These are phyloP conservation scores for Microsporum ferrugineum DNA, from an alignment of 2,329 filamentous ascomycete species.

Conservation along the genomic window DNA sequence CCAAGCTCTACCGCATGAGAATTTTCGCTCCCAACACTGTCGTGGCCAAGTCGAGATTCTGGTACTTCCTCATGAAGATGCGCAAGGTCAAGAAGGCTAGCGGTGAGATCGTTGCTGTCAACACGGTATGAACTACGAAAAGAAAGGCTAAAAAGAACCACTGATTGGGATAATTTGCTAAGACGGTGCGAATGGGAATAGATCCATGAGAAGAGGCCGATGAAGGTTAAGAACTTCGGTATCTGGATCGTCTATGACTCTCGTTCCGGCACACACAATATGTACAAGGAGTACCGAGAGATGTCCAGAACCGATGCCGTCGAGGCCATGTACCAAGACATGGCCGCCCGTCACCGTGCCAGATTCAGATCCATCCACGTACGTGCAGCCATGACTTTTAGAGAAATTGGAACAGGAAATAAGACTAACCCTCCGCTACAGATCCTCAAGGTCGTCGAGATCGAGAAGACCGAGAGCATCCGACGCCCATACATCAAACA, in stretches of 20 bases:
- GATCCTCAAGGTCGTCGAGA: constrained; percentile 97
- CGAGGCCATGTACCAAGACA: constrained; percentile 96
- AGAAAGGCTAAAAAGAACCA: constrained; percentile 2
- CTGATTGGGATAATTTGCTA: constrained; percentile 8
- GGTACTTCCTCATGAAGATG: constrained; percentile 99
- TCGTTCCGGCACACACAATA: constrained; percentile 99
- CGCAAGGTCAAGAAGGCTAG: constrained; percentile 99
- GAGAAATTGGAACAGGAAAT: not conserved
- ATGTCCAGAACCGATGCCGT: constrained; percentile 92
- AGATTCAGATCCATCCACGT: constrained; percentile 98
- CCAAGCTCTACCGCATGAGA: constrained; percentile 99
- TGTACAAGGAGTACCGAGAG: constrained; percentile 99
- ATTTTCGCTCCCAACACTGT: constrained; percentile 98
- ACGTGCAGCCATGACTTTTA: constrained; percentile 37
- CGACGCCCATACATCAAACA: constrained; percentile 99
- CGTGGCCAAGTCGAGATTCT: constrained; percentile 99
- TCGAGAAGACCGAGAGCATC: constrained; percentile 88
- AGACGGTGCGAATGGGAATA: constrained; percentile 27
- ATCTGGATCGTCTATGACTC: constrained; percentile 99
- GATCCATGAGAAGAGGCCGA: constrained; percentile 98
- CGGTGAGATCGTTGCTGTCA: constrained; percentile 96
- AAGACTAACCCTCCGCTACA: constrained; percentile 30
- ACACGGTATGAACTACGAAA: constrained; percentile 57
- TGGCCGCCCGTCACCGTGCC: constrained; percentile 96
- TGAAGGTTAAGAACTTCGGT: constrained; percentile 99